Evolutionary conservation across 1,139 yeast species (phyloP).

Genomic region (Yamadazyma blattariae): DNA sequence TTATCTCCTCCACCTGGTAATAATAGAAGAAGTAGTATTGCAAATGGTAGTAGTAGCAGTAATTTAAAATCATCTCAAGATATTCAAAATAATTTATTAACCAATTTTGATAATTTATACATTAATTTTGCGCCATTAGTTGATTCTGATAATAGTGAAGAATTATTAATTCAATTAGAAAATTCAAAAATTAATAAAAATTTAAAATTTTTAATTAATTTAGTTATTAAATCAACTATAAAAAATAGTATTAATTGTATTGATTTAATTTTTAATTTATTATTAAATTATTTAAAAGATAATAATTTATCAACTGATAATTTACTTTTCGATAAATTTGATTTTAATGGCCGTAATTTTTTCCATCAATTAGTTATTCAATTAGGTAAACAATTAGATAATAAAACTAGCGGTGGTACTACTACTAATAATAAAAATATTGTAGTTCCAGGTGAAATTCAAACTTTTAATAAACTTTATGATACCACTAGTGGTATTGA

Average conservation of each 20-base stretch:
- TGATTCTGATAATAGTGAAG: slow-evolving; percentile 41
- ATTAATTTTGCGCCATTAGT: slow-evolving; percentile 31
- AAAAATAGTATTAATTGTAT: slow-evolving; percentile 52
- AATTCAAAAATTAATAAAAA: slow-evolving; percentile 18
- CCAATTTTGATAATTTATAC: slow-evolving; percentile 30
- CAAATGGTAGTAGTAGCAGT: background rate
- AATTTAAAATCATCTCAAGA: background rate
- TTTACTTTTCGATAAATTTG: slow-evolving; percentile 56
- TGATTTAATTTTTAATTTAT: slow-evolving; percentile 43
- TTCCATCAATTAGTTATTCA: slow-evolving; percentile 80
- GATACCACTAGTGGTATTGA: slow-evolving; percentile 56
- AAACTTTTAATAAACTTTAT: slow-evolving; percentile 28
- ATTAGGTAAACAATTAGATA: slow-evolving; percentile 53
- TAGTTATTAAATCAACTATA: slow-evolving; percentile 65
- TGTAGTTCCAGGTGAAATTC: slow-evolving; percentile 36
- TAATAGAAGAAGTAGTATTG: background rate
- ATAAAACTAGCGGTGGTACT: slow-evolving; percentile 5
- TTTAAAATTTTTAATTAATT: slow-evolving; percentile 47
- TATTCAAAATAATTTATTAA: slow-evolving; percentile 7
- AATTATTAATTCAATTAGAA: slow-evolving; percentile 37
- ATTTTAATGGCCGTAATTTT: slow-evolving; percentile 79
- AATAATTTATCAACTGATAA: slow-evolving; percentile 16
- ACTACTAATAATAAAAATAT: slow-evolving; percentile 17
- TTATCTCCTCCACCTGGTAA: slow-evolving; percentile 3
- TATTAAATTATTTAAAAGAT: slow-evolving; percentile 15